Evolutionary conservation across 306 rosid genomes (phyloP).

Genomic region (Rosa rugosa): DNA sequence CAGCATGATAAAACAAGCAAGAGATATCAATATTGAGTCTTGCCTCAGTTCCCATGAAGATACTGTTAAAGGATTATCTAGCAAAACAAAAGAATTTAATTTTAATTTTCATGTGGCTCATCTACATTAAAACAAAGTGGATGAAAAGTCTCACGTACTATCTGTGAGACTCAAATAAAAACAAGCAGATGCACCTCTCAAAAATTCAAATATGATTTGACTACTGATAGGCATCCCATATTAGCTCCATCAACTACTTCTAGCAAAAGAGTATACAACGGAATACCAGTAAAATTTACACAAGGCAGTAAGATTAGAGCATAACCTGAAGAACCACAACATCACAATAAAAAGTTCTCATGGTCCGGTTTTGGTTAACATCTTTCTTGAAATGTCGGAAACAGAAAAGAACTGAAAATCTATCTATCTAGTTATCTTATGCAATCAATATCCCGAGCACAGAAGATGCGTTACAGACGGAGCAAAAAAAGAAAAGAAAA

Average conservation of each 20-base stretch:
- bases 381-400: slow-evolving; percentile 70
- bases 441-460: slow-evolving; percentile 1
- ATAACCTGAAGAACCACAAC: slow-evolving; percentile 83
- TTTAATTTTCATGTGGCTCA: not conserved
- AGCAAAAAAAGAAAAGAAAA: not conserved
- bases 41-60: not conserved
- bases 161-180: not conserved
- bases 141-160: not conserved
- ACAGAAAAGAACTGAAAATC: slow-evolving; percentile 14
- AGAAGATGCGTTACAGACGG: not conserved
- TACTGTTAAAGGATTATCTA: not conserved
- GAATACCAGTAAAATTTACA: slow-evolving; percentile 10
- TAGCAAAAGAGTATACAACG: not conserved
- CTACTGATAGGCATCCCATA: not conserved
- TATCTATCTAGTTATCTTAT: not conserved
- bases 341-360: slow-evolving; percentile 75
- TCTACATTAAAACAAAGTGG: not conserved
- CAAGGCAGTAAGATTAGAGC: not conserved
- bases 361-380: slow-evolving; percentile 55
- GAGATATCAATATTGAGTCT: not conserved
- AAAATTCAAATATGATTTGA: not conserved
- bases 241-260: not conserved
- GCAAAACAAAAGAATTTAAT: not conserved
- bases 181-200: not conserved
- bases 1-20: slow-evolving; percentile 21